phyloP scores from a whole-genome alignment of 2,329 filamentous ascomycete species.

The Fusarium concolor region DNA sequence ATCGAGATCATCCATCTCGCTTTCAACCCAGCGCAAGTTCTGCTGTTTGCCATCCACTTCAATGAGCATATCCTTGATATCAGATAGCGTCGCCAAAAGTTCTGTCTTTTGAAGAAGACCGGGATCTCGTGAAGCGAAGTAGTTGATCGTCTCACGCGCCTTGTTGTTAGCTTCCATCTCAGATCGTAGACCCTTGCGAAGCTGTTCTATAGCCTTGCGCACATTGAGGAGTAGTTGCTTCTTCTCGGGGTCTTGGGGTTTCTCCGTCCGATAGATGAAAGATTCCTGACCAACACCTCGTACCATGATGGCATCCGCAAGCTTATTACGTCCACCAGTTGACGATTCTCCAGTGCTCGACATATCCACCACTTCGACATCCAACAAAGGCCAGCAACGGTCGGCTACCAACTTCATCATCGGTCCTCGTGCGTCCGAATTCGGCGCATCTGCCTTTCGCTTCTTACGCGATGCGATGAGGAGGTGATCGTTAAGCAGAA shows the following conservation, averaged over 20 bases:
- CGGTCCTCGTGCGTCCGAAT: constrained; percentile 62
- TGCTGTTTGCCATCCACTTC: constrained; percentile 98
- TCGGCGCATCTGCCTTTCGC: constrained; percentile 79
- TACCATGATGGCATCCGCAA: constrained; percentile 90
- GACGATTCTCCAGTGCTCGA: constrained; percentile 72
- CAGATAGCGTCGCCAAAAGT: constrained; percentile 80
- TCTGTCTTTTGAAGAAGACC: constrained; percentile 83
- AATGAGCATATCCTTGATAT: constrained; percentile 88
- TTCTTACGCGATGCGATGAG: constrained; percentile 93
- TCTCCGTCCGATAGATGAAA: constrained; percentile 93
- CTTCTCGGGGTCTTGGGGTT: constrained; percentile 83
- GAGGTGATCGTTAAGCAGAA: constrained; percentile 93
- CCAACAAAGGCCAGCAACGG: constrained; percentile 91
- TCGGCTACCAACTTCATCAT: constrained; percentile 88
- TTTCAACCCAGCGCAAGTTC: constrained; percentile 94
- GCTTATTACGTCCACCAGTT: constrained; percentile 64
- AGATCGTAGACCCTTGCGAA: constrained; percentile 85
- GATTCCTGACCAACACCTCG: constrained; percentile 87
- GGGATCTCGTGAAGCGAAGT: constrained; percentile 83
- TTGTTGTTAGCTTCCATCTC: constrained; percentile 91
- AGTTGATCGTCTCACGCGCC: constrained; percentile 85
- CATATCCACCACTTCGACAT: constrained; percentile 93
- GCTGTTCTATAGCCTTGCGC: constrained; percentile 90
- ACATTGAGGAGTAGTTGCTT: constrained; percentile 85
- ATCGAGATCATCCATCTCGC: constrained; percentile 94